Evolutionary conservation across 2,329 filamentous ascomycete genomes (phyloP), one percentile per base, ranked within the genome.

Genomic region (Dactylellina drechsleri): DNA sequence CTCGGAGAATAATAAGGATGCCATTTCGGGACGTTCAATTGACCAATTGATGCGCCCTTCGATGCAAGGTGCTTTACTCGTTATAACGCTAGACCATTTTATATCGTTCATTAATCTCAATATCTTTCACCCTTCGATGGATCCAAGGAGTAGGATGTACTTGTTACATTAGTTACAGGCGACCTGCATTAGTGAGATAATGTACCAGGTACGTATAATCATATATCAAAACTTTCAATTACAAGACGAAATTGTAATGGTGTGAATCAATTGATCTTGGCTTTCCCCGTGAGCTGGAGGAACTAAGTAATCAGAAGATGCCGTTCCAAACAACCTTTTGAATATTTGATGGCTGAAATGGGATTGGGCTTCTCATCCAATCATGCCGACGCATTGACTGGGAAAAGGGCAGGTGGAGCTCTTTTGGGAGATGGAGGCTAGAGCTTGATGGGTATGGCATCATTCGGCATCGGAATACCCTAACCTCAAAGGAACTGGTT

Each of bases 91-190:
- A 26, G n/a, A 13, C 20, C n/a, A 8, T 26, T 18, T 13, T 13
- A 26, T 52, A 8, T 20, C n/a, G n/a, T 18, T 20, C 7, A 47
- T 18, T 47, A 47, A 18, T 6, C 43, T 47, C 16, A 47, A 47
- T 12, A 47, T 47, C 43, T 15, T 18, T 18, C 16, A 16, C 43
- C 6, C n/a, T 52, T 54, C 20, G 52, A 52, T 23, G 52, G 16
- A 57, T 23, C 47, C 47, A 4, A 12, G 47, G 16, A 5, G 3
- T 12, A 23, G 47, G 16, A 59, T 47, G 43, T 60, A 49, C 43
- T 23, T 16, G 58, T 41, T 61, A 70, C 66, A 62, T 70, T 70
- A 28, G 61, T 70, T 62, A 61, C 66, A 41, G 66, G 57, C 49
- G 23, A 49, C 36, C 20, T 70, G 66, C 58, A 57, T 54, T 47